A percentile compares a stretch with the other conserved stretches of the same genome.
phyloP scores from a whole-genome alignment of 106 monocot genomes.

The Apostasia ramifera region DNA sequence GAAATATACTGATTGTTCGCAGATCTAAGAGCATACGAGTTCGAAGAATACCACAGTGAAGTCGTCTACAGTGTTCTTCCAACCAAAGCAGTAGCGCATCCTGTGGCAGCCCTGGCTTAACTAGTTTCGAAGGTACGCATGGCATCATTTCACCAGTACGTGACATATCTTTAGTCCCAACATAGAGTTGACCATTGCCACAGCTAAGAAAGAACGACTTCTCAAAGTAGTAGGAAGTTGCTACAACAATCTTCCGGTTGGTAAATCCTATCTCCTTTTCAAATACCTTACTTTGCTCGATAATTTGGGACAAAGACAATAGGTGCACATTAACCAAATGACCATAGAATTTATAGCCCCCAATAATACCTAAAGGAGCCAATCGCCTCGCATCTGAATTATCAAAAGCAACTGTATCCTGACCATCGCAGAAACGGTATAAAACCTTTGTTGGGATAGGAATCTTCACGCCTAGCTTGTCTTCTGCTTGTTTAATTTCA shows the following conservation, averaged over 20 bases:
- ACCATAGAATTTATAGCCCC: constrained; percentile 76
- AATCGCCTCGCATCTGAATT: constrained; percentile 2
- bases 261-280: constrained; percentile 17
- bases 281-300: constrained; percentile 30
- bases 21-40: constrained; percentile 19
- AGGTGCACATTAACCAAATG: constrained; percentile 66
- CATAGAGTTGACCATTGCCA: constrained; percentile 59
- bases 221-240: constrained; percentile 32
- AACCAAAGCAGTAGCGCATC: constrained; percentile 85
- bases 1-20: constrained; percentile 56
- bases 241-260: constrained; percentile 39
- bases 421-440: constrained; percentile 79
- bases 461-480: constrained; percentile 42
- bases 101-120: constrained; percentile 29
- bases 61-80: constrained; percentile 72
- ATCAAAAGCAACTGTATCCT: constrained; percentile 27
- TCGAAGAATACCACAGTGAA: constrained; percentile 53
- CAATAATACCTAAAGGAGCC: constrained; percentile 52
- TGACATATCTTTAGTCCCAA: constrained; percentile 51
- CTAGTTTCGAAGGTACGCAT: constrained; percentile 58
- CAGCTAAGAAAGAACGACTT: constrained; percentile 75
- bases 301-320: constrained; percentile 37
- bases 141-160: constrained; percentile 57
- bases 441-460: constrained; percentile 48
- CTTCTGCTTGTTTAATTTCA: constrained; percentile 59